phyloP scores from a whole-genome alignment of 2,329 filamentous ascomycete species.

The Scedosporium aurantiacum region DNA sequence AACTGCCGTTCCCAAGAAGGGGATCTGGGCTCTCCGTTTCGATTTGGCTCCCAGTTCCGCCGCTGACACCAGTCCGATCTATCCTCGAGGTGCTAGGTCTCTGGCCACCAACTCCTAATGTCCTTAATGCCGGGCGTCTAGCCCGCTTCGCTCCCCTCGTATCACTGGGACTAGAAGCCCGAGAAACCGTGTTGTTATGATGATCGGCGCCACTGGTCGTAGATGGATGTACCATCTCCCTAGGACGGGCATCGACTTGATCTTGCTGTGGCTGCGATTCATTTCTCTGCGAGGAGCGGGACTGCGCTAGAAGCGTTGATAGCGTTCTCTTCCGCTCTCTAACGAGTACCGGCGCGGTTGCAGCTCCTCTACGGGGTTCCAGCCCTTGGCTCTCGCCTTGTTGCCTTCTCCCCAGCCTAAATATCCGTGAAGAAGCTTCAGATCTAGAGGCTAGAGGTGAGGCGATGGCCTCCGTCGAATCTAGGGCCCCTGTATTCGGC shows the following conservation, averaged over 20 bases:
- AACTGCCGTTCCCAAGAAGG: not conserved
- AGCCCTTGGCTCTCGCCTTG: not conserved
- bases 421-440: not conserved
- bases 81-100: not conserved
- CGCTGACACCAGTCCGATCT: not conserved
- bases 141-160: constrained; percentile 74
- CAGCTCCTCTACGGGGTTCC: not conserved
- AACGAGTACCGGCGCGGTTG: not conserved
- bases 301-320: not conserved
- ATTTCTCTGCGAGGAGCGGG: not conserved
- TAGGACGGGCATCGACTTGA: not conserved
- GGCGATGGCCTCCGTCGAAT: not conserved
- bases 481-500: not conserved
- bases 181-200: not conserved
- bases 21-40: not conserved
- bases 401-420: not conserved
- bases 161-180: not conserved
- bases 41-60: not conserved
- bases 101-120: too few relatives aligned
- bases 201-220: not conserved
- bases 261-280: not conserved
- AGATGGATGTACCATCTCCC: not conserved
- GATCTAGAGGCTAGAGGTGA: not conserved
- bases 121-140: constrained; percentile 53
- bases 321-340: not conserved